These are phyloP conservation scores for Fraxinus excelsior DNA, from an alignment of 257 asterid genomes.

Conservation along the genomic window DNA sequence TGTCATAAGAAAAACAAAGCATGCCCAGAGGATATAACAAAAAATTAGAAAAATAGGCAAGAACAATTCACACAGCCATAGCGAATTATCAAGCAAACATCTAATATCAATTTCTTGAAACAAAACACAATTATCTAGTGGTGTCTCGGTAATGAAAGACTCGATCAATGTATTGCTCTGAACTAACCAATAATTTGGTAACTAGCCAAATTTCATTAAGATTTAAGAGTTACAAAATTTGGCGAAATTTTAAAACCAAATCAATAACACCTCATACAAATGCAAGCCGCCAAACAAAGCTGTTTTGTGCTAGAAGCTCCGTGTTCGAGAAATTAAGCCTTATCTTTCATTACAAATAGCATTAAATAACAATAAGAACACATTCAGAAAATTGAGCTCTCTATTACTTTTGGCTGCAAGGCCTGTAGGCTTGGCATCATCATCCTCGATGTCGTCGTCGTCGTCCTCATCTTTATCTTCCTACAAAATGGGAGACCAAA, in stretches of 20 bases:
- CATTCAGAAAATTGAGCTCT: constrained; percentile 18
- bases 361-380: not conserved
- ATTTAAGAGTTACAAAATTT: not conserved
- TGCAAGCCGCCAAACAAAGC: not conserved
- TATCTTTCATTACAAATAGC: not conserved
- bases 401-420: constrained; percentile 73
- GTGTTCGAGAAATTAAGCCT: not conserved
- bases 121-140: not conserved
- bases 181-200: not conserved
- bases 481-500: constrained; percentile 27
- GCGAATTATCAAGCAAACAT: constrained; percentile 7
- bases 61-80: not conserved
- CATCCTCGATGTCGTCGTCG: constrained; percentile 44
- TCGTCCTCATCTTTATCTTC: constrained; percentile 51
- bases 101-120: not conserved
- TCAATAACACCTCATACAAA: not conserved
- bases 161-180: not conserved
- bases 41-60: not conserved
- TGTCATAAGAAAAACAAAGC: constrained; percentile 8
- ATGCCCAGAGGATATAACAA: not conserved
- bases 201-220: not conserved
- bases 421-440: constrained; percentile 59
- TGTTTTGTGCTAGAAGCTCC: not conserved
- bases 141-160: not conserved
- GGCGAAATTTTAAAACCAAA: not conserved